phyloP scores from a whole-genome alignment of 2,329 filamentous ascomycete species.

The Ascochyta koolunga region DNA sequence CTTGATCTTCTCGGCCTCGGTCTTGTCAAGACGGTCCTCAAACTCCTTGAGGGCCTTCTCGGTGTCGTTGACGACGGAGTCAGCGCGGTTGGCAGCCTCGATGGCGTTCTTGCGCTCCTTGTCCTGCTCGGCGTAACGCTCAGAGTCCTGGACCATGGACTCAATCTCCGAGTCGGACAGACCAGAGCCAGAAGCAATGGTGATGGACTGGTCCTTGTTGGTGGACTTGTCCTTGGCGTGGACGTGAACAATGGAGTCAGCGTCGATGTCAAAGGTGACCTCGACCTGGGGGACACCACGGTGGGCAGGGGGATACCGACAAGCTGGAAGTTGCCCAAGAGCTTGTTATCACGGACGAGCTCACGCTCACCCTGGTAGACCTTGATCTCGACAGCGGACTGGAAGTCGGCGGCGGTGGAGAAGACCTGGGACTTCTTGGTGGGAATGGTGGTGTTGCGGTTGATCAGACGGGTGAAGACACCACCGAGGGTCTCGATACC shows the following conservation, averaged over 20 bases:
- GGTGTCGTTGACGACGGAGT: constrained; percentile 95
- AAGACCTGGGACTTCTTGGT: constrained; percentile 99
- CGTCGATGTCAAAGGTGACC: constrained; percentile 98
- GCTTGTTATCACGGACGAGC: constrained; percentile 97
- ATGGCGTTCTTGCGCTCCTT: constrained; percentile 97
- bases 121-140: constrained; percentile 92
- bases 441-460: constrained; percentile 98
- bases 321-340: constrained; percentile 98
- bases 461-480: constrained; percentile 97
- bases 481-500: constrained; percentile 98
- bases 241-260: constrained; percentile 96
- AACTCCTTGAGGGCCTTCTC: constrained; percentile 98
- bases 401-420: constrained; percentile 97
- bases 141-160: constrained; percentile 96
- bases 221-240: constrained; percentile 99
- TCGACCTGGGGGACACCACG: constrained; percentile 96
- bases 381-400: constrained; percentile 99
- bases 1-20: constrained; percentile 88
- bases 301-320: constrained; percentile 94
- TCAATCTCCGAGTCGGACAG: constrained; percentile 94
- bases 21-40: constrained; percentile 94
- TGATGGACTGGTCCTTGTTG: constrained; percentile 99
- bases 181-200: constrained; percentile 96
- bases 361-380: constrained; percentile 99
- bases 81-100: constrained; percentile 95